These are phyloP conservation scores for Erysimum pusillum DNA, from an alignment of 441 rosid species.

Conservation along the genomic window DNA sequence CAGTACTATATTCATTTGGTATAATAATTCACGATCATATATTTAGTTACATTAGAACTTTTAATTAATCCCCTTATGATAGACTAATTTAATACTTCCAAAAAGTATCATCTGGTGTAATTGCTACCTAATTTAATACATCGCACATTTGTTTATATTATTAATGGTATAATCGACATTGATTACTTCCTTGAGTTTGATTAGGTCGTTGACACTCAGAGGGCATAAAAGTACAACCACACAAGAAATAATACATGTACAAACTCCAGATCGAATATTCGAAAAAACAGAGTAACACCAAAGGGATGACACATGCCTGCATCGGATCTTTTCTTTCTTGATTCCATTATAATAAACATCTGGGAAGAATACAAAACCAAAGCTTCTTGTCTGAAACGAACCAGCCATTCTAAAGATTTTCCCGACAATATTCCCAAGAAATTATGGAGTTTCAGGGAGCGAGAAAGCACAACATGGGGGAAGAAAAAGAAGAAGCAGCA, in stretches of 20 bases:
- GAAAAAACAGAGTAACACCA: constrained; percentile 42
- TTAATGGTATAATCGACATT: constrained; percentile 6
- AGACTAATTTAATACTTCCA: not conserved
- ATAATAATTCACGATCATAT: not conserved
- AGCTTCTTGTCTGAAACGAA: constrained; percentile 41
- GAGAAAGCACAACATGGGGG: constrained; percentile 46
- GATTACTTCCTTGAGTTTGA: constrained; percentile 37
- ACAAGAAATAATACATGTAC: constrained; percentile 34
- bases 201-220: constrained; percentile 45
- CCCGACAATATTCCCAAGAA: not conserved
- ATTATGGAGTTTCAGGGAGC: constrained; percentile 25
- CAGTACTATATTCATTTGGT: not conserved
- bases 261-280: constrained; percentile 45
- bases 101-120: not conserved
- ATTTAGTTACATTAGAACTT: not conserved
- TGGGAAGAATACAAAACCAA: constrained; percentile 25
- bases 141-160: not conserved
- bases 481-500: constrained; percentile 46
- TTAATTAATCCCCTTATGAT: not conserved
- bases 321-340: constrained; percentile 31
- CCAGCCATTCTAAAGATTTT: constrained; percentile 31
- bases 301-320: constrained; percentile 43
- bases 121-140: not conserved
- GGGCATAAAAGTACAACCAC: not conserved
- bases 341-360: constrained; percentile 23